A percentile compares a stretch with the other conserved stretches of the same genome.
Evolutionary conservation across 106 monocot genomes (phyloP).

Genomic region (Dioscorea zingiberensis): DNA sequence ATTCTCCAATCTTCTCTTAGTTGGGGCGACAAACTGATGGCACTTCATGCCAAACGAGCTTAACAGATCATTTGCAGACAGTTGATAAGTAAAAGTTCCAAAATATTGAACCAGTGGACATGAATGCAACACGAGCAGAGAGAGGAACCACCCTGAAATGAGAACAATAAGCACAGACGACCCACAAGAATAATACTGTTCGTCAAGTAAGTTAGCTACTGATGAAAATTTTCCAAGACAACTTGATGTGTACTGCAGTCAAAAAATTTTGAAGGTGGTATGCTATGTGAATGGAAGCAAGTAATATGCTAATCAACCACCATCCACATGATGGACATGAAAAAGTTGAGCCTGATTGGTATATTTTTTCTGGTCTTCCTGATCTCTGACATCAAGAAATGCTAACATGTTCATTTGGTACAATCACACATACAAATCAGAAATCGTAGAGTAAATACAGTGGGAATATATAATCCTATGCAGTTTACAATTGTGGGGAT

Average conservation of each 20-base stretch:
- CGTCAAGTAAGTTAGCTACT: not conserved
- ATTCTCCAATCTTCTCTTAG: no score
- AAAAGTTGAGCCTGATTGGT: not conserved
- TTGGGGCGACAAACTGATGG: no score
- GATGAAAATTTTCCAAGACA: not conserved
- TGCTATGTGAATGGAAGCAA: not conserved
- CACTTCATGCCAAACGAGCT: not conserved
- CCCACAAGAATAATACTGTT: not conserved
- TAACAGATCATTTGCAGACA: constrained; percentile 43
- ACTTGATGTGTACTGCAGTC: not conserved
- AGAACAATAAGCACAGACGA: not conserved
- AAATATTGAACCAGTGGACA: constrained; percentile 85
- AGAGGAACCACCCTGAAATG: constrained; percentile 66
- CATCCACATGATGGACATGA: not conserved
- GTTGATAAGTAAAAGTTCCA: constrained; percentile 94
- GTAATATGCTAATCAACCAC: not conserved
- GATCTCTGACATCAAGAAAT: no score
- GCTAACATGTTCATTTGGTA: no score
- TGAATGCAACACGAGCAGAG: constrained; percentile 81
- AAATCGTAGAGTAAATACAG: no score
- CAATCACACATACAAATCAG: no score
- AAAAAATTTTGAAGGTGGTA: not conserved
- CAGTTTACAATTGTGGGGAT: no score
- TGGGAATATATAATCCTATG: no score
- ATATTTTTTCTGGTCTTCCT: no score